Percentiles rank a stretch among this genome's conserved stretches.
Evolutionary conservation across 495 filamentous ascomycete species (phyloP).

Genomic region (Penicillium pancosmium): DNA sequence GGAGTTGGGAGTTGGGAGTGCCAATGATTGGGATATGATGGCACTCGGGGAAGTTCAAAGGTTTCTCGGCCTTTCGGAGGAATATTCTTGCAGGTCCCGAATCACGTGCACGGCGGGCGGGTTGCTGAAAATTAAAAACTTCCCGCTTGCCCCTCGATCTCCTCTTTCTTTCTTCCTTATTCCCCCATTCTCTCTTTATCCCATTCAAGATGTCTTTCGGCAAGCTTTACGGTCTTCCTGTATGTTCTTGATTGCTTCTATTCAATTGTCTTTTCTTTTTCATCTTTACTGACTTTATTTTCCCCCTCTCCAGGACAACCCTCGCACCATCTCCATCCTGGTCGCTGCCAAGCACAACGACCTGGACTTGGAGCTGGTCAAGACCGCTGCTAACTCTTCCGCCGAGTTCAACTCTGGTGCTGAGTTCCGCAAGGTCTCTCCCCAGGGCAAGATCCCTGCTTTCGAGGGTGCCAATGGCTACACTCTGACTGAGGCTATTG

Average conservation of each 20-base stretch:
- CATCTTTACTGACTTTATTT: not conserved
- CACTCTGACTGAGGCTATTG: slow-evolving; percentile 83
- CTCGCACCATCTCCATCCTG: slow-evolving; percentile 82
- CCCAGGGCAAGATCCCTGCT: slow-evolving; percentile 86
- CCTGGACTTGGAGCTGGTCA: slow-evolving; percentile 83
- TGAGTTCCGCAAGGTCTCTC: slow-evolving; percentile 85
- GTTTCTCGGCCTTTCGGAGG: not conserved
- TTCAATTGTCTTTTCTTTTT: not conserved
- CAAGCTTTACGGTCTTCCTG: slow-evolving; percentile 88
- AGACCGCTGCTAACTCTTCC: slow-evolving; percentile 53
- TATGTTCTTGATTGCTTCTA: slow-evolving; percentile 50
- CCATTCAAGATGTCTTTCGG: slow-evolving; percentile 82
- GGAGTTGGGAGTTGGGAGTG: not conserved
- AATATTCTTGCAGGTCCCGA: not conserved
- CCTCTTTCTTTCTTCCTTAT: not conserved
- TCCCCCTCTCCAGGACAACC: slow-evolving; percentile 66
- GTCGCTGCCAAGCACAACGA: slow-evolving; percentile 96
- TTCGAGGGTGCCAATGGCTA: slow-evolving; percentile 95
- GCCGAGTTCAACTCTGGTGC: slow-evolving; percentile 45
- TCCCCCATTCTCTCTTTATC: slow-evolving; percentile 31
- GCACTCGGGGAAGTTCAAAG: not conserved
- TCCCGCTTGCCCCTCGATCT: not conserved
- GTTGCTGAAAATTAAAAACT: not conserved
- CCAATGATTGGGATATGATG: not conserved
- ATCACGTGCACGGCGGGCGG: not conserved